These are phyloP conservation scores for Eucalyptus lansdowneana DNA, from an alignment of 345 rosid genomes.

Conservation along the genomic window DNA sequence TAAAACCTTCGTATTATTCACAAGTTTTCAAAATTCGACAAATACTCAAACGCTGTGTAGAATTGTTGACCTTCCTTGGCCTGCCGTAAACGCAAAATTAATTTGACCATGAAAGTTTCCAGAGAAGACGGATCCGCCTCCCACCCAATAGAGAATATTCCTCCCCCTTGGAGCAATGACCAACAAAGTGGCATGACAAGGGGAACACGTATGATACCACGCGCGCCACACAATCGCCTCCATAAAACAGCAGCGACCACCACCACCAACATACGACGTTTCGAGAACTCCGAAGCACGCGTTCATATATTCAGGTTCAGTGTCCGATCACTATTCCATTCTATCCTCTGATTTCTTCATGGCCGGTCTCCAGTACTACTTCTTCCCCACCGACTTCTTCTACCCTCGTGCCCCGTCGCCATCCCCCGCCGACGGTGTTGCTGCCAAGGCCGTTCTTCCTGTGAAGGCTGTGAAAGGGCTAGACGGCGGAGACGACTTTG, in stretches of 20 bases:
- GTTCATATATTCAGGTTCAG: neutral
- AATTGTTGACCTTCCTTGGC: neutral
- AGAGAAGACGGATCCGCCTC: neutral
- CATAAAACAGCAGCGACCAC: neutral
- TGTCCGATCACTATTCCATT: neutral
- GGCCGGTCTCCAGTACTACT: constrained; percentile 12
- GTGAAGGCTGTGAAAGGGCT: neutral
- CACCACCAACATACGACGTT: neutral
- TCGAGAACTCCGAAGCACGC: neutral
- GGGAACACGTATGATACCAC: neutral
- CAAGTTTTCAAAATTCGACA: neutral
- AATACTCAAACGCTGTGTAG: neutral
- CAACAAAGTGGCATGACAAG: neutral
- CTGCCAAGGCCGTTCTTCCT: neutral
- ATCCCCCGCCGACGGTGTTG: neutral
- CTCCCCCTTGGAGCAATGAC: neutral
- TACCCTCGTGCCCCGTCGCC: neutral
- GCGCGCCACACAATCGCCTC: neutral
- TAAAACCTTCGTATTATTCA: neutral
- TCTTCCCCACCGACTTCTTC: constrained; percentile 9
- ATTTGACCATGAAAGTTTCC: neutral
- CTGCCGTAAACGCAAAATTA: neutral
- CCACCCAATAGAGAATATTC: neutral
- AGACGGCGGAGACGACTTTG: neutral
- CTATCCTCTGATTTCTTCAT: neutral